phyloP scores from a whole-genome alignment of 177 flowering plant genomes.

The Tripterygium wilfordii region DNA sequence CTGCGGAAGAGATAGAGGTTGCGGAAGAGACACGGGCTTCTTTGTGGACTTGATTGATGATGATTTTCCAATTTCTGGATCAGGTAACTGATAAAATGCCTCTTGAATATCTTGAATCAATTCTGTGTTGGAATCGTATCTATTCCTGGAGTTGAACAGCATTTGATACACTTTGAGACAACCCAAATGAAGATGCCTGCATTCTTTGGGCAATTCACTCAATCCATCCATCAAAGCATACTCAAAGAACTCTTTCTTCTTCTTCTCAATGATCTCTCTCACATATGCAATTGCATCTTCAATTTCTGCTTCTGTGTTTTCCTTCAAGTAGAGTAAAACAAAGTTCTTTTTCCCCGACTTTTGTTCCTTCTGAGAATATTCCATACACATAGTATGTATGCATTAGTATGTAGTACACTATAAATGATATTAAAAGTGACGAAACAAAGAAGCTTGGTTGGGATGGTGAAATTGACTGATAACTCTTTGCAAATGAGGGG shows the following conservation, averaged over 20 bases:
- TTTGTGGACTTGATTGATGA: no score
- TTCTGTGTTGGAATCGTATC: conserved; percentile 25
- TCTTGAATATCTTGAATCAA: conserved; percentile 24
- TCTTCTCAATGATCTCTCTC: conserved; percentile 15
- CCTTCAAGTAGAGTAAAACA: conserved; percentile 24
- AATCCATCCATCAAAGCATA: conserved; percentile 23
- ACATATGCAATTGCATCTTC: conserved; percentile 26
- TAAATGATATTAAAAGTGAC: no score
- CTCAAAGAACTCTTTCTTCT: conserved; percentile 27
- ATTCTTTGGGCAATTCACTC: conserved; percentile 16
- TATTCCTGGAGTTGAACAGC: conserved; percentile 36
- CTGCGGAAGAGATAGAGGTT: no score
- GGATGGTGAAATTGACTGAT: no score
- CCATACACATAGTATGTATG: not conserved
- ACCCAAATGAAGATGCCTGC: conserved; percentile 25
- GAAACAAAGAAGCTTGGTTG: no score
- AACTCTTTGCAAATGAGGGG: no score
- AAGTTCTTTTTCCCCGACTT: conserved; percentile 31
- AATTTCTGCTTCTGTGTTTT: conserved; percentile 24
- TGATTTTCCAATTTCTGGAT: no score
- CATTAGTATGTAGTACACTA: no score
- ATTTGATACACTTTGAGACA: conserved; percentile 36
- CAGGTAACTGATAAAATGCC: no score
- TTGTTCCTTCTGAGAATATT: conserved; percentile 34
- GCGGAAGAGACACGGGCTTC: no score